Evolutionary conservation across 2,329 filamentous ascomycete genomes (phyloP), one percentile per base, ranked within the genome.

Genomic region (Ophiostoma novo-ulmi): DNA sequence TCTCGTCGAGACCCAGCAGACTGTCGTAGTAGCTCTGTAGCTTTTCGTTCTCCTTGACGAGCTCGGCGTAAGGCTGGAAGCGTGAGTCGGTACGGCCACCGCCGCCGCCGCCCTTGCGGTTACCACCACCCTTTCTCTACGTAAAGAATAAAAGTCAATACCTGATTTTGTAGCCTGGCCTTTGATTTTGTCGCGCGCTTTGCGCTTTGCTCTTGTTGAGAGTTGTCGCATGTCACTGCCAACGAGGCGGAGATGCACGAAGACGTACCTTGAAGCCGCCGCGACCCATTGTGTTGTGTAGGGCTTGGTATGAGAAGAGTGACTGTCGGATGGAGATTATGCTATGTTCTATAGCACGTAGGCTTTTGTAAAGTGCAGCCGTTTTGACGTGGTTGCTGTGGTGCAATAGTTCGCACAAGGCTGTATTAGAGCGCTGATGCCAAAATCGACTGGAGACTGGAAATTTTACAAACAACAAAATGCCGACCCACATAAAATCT

Each of bases 1-100:
- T 88, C 68, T 73, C 71, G 0, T 91, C 85, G 8, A 98, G 82
- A 72, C 93, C 87, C 6, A 91, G 85, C 39, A 94, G 84, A 73
- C 85, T 83, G 78, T 96, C 90, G 84, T 99, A 99, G 82, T 91
- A 98, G 74, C 85, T 84, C 81, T 98, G 91, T 74, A 97, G 90
- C 76, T 90, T 89, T 78, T 91, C 90, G 80, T 99, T 97, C 76
- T 89, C 82, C 82, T 94, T 95, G 75, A 84, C 81, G 70, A 97
- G 84, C 55, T 90, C 85, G 22, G 85, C 81, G 78, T 87, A 89
- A 7, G 72, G 14, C 69, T 77, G 78, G 74, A 79, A 81, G 69
- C 82, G 81, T 73, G 82, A 81, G 75, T 82, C 71, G 17, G 71
- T 70, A 41, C 70, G 73, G 58, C 72, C 82, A 80, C 75, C 71